phyloP scores from a whole-genome alignment of 257 asterid genomes.

The Ilex aquifolium region DNA sequence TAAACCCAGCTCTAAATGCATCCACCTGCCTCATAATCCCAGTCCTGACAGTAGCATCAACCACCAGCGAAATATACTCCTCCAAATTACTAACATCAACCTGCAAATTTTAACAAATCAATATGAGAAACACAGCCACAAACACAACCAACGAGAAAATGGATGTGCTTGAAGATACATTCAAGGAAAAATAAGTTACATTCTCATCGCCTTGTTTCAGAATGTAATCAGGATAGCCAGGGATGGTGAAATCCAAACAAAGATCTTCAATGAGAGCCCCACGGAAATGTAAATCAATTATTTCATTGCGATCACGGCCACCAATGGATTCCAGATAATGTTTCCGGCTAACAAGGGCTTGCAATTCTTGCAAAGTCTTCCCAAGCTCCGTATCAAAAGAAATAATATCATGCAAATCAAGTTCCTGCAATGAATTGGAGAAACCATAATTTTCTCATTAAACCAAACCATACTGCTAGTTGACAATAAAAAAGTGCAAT shows the following conservation, averaged over 20 bases:
- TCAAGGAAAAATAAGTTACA: constrained; percentile 27
- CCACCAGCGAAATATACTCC: constrained; percentile 74
- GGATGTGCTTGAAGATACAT: background rate
- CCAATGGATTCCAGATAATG: constrained; percentile 56
- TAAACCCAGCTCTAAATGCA: constrained; percentile 95
- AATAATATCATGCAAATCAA: constrained; percentile 80
- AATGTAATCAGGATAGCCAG: constrained; percentile 83
- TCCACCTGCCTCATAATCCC: constrained; percentile 83
- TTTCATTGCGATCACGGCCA: constrained; percentile 30
- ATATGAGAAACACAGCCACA: background rate
- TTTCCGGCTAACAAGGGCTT: constrained; percentile 73
- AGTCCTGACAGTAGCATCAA: constrained; percentile 72
- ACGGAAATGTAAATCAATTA: constrained; percentile 46
- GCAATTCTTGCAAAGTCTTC: constrained; percentile 80
- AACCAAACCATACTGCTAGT: no score
- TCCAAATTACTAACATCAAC: constrained; percentile 74
- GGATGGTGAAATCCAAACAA: constrained; percentile 87
- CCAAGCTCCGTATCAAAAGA: constrained; percentile 82
- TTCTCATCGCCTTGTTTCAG: constrained; percentile 62
- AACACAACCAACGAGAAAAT: constrained; percentile 1
- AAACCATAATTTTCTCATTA: no score
- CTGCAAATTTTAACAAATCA: constrained; percentile 29
- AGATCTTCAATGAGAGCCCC: constrained; percentile 85
- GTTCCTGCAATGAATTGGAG: constrained; percentile 44
- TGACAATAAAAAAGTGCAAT: background rate